Base-by-base conservation (phyloP, 1,284 basidiomycete species). In the Trametes polyzona region DNA sequence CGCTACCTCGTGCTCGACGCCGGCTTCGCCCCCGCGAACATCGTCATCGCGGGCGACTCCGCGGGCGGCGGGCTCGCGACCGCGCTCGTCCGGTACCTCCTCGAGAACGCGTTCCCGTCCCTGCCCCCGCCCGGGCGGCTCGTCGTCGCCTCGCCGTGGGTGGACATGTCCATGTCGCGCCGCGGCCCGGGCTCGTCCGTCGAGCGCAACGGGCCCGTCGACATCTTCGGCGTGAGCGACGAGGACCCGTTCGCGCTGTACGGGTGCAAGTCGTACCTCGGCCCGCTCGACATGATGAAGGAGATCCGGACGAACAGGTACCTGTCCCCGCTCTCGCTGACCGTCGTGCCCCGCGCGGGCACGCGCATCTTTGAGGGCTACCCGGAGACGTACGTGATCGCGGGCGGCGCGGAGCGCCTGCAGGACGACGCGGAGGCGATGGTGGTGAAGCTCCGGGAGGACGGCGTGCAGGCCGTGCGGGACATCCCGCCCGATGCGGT, bases 31-130 rank as follows among this genome's bases (percentile, higher is more conserved):
- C 73, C 77, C 14, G 62, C 69, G 14, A 75, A 83, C 64, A 77
- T 87, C 56, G 65, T 82, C 29, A 33, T 86, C 24, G 71, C 70
- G 1, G 84, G 83, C 10, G 83, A 86, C 66, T 81, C 78, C 10
- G 83, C 84, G 0, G 84, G 84, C 3, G 90, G 80, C 0, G 89
- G 90, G 67, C 76, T 91, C 17, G 84, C 82, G 0, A 74, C 86
- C 17, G 84, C 86, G 0, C 71, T 84, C 30, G 74, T 72, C 5
- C 78, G 80, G 11, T 83, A 83, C 59, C 65, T 75, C 35, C 17
- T 65, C 19, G 67, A 73, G 32, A 64, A 68, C 48, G 59, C 64
- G 4, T 63, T 81, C 11, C 77, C 79, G 17, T n/a, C 40, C 11
- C 48, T 61, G 0, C 66, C 66, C 11, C 72, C 76, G 30, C 83